Conservation (phyloP, 345 rosid species). For the Salix udensis region DNA sequence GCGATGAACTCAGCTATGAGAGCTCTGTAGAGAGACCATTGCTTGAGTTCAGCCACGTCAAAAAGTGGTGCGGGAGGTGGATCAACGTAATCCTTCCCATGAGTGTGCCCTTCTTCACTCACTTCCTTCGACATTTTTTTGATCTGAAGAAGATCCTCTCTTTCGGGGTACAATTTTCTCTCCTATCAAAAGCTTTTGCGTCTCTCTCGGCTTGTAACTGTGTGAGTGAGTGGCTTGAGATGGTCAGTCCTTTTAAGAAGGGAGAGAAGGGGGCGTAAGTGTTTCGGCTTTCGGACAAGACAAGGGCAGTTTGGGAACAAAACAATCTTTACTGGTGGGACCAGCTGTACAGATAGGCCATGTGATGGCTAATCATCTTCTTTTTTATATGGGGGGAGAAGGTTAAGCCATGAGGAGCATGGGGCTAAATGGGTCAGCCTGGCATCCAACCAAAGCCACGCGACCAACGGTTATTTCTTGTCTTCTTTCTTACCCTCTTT, state of each 20-base stretch:
- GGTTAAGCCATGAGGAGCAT: neutral
- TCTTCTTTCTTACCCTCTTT: constrained; percentile 8
- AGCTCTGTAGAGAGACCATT: constrained; percentile 91
- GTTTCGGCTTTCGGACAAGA: constrained; percentile 24
- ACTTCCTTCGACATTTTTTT: constrained; percentile 72
- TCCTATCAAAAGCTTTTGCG: neutral
- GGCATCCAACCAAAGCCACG: constrained; percentile 35
- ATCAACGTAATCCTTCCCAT: constrained; percentile 78
- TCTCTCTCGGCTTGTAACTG: neutral
- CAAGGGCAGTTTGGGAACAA: constrained; percentile 46
- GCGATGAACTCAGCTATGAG: constrained; percentile 93
- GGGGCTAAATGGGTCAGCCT: constrained; percentile 42
- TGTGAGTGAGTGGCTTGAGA: neutral
- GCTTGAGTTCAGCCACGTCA: constrained; percentile 60
- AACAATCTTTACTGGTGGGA: constrained; percentile 21
- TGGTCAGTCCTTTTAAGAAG: constrained; percentile 19
- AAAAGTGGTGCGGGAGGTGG: constrained; percentile 93
- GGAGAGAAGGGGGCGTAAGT: constrained; percentile 14
- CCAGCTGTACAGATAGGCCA: constrained; percentile 46
- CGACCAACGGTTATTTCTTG: constrained; percentile 49
- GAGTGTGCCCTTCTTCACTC: constrained; percentile 65
- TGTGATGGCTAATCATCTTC: constrained; percentile 55
- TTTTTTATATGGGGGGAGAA: constrained; percentile 6
- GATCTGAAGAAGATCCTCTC: neutral
- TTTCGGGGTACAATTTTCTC: neutral